Evolutionary conservation across 2,329 filamentous ascomycete species (phyloP).

Genomic region (Fonsecaea erecta): DNA sequence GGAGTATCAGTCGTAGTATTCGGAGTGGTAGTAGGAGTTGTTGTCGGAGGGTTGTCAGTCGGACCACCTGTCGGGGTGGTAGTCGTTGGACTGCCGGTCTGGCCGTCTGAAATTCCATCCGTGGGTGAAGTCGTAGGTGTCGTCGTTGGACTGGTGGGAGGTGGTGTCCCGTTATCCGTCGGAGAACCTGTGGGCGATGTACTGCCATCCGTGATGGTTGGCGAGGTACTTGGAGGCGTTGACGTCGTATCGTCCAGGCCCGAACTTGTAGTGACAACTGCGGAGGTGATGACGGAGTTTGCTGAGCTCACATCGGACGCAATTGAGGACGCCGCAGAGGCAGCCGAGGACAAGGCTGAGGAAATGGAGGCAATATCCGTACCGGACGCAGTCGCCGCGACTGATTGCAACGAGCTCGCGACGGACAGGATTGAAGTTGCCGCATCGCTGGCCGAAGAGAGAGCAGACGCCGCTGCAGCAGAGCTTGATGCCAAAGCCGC

Average conservation of each 20-base stretch:
- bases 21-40: slow-evolving; percentile 6
- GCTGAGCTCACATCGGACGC: slow-evolving; percentile 30
- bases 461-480: slow-evolving; percentile 17
- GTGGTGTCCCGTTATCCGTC: slow-evolving; percentile 43
- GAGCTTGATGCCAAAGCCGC: slow-evolving; percentile 18
- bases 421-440: slow-evolving; percentile 29
- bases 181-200: slow-evolving; percentile 32
- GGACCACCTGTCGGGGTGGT: neutral
- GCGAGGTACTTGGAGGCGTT: slow-evolving; percentile 11
- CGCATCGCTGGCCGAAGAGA: slow-evolving; percentile 29
- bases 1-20: neutral
- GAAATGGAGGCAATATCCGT: slow-evolving; percentile 30
- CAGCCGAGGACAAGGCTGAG: slow-evolving; percentile 31
- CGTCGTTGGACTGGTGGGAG: neutral
- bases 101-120: slow-evolving; percentile 4
- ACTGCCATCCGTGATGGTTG: slow-evolving; percentile 14
- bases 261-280: slow-evolving; percentile 17
- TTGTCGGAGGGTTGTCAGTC: neutral
- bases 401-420: slow-evolving; percentile 32
- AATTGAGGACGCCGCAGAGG: slow-evolving; percentile 26
- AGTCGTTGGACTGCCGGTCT: neutral
- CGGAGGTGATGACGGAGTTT: slow-evolving; percentile 24
- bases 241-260: slow-evolving; percentile 16
- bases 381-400: slow-evolving; percentile 24
- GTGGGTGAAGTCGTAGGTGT: slow-evolving; percentile 10